Conservation (phyloP, 2,329 filamentous ascomycete species). For the Verticillium tricorpus region DNA sequence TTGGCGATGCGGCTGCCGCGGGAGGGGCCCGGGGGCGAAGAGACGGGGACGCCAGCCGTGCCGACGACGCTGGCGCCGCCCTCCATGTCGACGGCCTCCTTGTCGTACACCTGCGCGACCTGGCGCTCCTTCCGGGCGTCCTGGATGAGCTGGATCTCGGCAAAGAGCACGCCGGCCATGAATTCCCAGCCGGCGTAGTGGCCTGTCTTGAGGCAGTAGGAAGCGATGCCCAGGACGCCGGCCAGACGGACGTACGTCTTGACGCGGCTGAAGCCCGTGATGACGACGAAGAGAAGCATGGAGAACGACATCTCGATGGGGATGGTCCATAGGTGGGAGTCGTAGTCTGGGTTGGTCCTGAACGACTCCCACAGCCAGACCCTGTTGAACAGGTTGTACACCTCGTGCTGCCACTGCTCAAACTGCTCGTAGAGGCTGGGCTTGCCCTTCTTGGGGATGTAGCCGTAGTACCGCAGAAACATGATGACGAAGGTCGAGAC, state of each 20-base stretch:
- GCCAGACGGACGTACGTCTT: constrained; percentile 25
- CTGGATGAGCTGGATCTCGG: constrained; percentile 36
- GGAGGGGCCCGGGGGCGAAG: constrained; percentile 3
- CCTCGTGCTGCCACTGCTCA: constrained; percentile 19
- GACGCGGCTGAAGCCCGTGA: constrained; percentile 29
- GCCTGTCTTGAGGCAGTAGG: constrained; percentile 31
- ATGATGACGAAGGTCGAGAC: constrained; percentile 36
- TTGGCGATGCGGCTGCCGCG: neutral
- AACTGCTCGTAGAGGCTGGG: constrained; percentile 19
- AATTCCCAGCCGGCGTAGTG: constrained; percentile 42
- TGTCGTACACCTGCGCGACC: constrained; percentile 9
- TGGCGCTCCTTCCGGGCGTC: constrained; percentile 5
- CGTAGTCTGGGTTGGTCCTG: constrained; percentile 24
- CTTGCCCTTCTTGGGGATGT: constrained; percentile 22
- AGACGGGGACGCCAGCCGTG: constrained; percentile 1
- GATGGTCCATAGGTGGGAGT: constrained; percentile 44
- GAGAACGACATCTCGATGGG: constrained; percentile 42
- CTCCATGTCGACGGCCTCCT: constrained; percentile 8
- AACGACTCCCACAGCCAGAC: constrained; percentile 23
- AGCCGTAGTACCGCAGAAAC: constrained; percentile 29
- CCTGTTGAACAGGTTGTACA: constrained; percentile 17
- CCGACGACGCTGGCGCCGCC: neutral
- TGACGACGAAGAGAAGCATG: constrained; percentile 35
- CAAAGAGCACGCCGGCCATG: constrained; percentile 38
- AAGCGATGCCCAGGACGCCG: constrained; percentile 24